Evolutionary conservation across 2,329 filamentous ascomycete genomes (phyloP).

Genomic region (Neofusicoccum parvum): DNA sequence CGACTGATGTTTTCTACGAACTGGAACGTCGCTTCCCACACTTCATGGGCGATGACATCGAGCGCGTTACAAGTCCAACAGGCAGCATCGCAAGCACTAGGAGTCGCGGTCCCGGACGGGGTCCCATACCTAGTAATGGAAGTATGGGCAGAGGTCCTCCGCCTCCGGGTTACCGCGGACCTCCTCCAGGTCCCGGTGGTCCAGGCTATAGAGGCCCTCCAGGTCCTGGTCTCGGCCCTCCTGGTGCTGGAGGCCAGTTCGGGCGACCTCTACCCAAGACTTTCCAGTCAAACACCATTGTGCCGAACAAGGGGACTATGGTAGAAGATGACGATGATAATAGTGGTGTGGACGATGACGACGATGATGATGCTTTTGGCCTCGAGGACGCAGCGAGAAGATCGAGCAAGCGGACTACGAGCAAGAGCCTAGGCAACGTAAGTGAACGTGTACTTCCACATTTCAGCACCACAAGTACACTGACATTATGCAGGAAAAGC

Average conservation of each 20-base stretch:
- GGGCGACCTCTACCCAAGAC: constrained; percentile 82
- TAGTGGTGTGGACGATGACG: constrained; percentile 56
- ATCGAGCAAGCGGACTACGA: constrained; percentile 44
- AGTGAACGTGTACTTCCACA: not conserved
- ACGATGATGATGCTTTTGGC: constrained; percentile 62
- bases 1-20: constrained; percentile 95
- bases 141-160: constrained; percentile 46
- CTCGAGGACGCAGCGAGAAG: constrained; percentile 51
- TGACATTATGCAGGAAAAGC: constrained; percentile 48
- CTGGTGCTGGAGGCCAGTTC: constrained; percentile 61
- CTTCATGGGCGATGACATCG: constrained; percentile 71
- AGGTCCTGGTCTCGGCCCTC: constrained; percentile 24
- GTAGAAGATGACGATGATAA: constrained; percentile 88
- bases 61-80: constrained; percentile 67
- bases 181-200: constrained; percentile 25
- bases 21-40: constrained; percentile 86
- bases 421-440: constrained; percentile 40
- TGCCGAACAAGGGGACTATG: constrained; percentile 97
- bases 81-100: constrained; percentile 58
- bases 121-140: constrained; percentile 55
- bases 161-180: constrained; percentile 19
- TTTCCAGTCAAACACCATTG: constrained; percentile 92
- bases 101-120: constrained; percentile 60
- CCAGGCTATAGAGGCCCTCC: constrained; percentile 25
- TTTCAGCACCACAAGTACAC: constrained; percentile 42